phyloP scores from a whole-genome alignment of 1,284 basidiomycete genomes.

The Cystobasidium pallidum region DNA sequence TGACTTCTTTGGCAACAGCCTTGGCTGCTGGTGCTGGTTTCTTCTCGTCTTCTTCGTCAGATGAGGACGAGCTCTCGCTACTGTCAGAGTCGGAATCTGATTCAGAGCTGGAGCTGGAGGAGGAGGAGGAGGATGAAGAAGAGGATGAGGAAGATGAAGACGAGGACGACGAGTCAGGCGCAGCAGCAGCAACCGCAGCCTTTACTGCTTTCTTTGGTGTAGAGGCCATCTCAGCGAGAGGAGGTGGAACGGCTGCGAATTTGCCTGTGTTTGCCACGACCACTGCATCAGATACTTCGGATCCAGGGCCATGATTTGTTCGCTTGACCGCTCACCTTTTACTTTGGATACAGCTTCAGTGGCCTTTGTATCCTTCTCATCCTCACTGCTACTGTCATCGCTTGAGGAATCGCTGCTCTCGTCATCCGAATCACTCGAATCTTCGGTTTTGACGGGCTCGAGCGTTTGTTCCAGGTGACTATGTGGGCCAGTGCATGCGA shows the following conservation, averaged over 20 bases:
- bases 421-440: not conserved
- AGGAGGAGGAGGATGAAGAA: conserved; percentile 40
- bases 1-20: conserved; percentile 12
- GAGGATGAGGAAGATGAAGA: conserved; percentile 47
- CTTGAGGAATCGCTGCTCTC: conserved; percentile 20
- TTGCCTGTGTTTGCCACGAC: not conserved
- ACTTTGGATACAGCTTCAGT: not conserved
- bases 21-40: not conserved
- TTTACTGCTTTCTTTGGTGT: conserved; percentile 46
- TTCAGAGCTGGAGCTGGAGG: conserved; percentile 45
- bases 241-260: conserved; percentile 19
- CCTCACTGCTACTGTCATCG: conserved; percentile 5
- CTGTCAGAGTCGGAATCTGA: conserved; percentile 43
- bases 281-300: too few relatives aligned
- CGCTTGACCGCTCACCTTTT: not conserved
- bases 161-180: conserved; percentile 46
- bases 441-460: not conserved
- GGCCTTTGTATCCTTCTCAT: conserved; percentile 8
- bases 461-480: conserved; percentile 11
- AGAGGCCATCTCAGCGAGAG: conserved; percentile 39
- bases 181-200: conserved; percentile 16
- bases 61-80: conserved; percentile 16
- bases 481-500: not conserved
- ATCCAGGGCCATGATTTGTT: too few relatives aligned
- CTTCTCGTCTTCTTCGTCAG: conserved; percentile 16